Conservation (phyloP, 495 filamentous ascomycete species). For the Delitschia confertaspora region DNA sequence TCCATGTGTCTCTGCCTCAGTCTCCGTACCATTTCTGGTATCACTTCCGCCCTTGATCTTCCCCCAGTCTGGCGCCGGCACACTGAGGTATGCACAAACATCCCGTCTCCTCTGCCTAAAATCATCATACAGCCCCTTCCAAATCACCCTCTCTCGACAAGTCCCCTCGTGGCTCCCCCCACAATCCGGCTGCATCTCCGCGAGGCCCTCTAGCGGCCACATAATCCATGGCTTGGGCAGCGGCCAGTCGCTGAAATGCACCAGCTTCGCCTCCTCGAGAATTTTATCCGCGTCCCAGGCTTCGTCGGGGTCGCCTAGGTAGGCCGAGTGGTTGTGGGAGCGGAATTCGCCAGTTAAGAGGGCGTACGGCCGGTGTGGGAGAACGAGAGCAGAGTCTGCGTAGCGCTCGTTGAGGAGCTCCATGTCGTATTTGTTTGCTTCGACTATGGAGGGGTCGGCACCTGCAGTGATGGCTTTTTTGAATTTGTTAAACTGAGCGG, state of each 20-base stretch:
- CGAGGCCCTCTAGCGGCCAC: constrained; percentile 47
- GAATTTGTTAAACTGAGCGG: constrained; percentile 26
- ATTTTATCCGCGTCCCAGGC: constrained; percentile 59
- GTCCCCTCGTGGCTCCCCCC: constrained; percentile 42
- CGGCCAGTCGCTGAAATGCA: constrained; percentile 79
- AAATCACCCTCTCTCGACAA: constrained; percentile 57
- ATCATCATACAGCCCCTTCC: constrained; percentile 63
- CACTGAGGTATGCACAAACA: constrained; percentile 31
- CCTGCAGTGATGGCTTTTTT: constrained; percentile 21
- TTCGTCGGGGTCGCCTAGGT: constrained; percentile 54
- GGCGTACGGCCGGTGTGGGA: constrained; percentile 67
- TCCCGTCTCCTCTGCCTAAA: constrained; percentile 54
- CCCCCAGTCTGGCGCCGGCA: constrained; percentile 32
- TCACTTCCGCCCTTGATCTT: constrained; percentile 12
- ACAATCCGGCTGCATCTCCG: constrained; percentile 52
- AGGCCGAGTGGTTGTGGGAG: constrained; percentile 46
- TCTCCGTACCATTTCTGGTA: constrained; percentile 10
- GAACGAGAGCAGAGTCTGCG: constrained; percentile 53
- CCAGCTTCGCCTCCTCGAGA: constrained; percentile 58
- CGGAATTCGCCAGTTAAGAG: constrained; percentile 67
- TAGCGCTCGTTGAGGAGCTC: constrained; percentile 69
- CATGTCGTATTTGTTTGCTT: constrained; percentile 30
- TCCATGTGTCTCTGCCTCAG: constrained; percentile 14
- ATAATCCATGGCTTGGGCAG: constrained; percentile 71
- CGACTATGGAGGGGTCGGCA: constrained; percentile 9